Conservation (phyloP, 371 early-diverging fungal species). For the Mortierella sp. region DNA sequence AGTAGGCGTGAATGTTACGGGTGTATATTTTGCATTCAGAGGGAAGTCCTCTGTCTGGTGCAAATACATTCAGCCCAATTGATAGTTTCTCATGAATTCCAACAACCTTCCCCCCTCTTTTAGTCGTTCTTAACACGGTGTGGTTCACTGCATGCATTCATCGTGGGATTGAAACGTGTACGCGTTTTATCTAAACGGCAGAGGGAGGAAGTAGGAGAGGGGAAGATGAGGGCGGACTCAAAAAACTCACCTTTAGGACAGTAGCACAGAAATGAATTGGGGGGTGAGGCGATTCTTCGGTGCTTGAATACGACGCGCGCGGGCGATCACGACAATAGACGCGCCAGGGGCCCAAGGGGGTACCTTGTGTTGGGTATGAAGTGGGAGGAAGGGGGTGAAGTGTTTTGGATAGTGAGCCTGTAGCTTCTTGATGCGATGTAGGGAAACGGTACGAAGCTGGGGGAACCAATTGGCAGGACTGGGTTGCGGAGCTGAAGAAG, state of each 20-base stretch:
- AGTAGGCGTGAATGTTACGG: background rate
- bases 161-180: background rate
- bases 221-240: background rate
- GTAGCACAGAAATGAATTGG: background rate
- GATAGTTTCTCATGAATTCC: conserved; percentile 1
- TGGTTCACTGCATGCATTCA: background rate
- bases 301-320: background rate
- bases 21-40: background rate
- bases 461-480: background rate
- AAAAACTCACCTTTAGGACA: conserved; percentile 1
- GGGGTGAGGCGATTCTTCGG: background rate
- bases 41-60: background rate
- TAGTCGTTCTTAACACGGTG: background rate
- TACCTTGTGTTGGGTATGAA: background rate
- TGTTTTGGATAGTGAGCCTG: background rate
- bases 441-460: background rate
- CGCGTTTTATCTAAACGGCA: background rate
- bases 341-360: conserved; percentile 2
- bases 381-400: background rate
- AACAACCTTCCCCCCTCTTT: background rate
- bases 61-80: background rate
- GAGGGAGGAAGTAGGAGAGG: no score
- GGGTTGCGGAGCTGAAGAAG: background rate
- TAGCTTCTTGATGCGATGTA: background rate
- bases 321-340: conserved; percentile 8